These are phyloP conservation scores for Ramularia collo-cygni DNA, from an alignment of 2,329 filamentous ascomycete genomes.

Conservation along the genomic window DNA sequence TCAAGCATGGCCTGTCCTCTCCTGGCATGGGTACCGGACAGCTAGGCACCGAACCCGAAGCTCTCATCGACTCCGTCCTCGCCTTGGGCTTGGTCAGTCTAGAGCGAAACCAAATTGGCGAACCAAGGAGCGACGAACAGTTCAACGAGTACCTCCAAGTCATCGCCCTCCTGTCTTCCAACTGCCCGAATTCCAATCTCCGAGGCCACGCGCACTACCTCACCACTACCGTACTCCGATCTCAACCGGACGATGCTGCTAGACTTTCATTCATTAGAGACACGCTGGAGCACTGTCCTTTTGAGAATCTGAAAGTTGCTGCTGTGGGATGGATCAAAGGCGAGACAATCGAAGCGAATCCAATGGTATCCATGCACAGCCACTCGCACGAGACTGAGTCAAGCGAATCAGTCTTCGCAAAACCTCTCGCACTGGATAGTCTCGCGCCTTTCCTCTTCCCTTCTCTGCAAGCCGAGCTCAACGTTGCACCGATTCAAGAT, in stretches of 20 bases:
- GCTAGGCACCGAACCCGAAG: constrained; percentile 43
- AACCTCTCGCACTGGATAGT: constrained; percentile 40
- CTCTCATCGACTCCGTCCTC: constrained; percentile 49
- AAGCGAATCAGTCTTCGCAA: constrained; percentile 39
- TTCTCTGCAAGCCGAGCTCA: constrained; percentile 38
- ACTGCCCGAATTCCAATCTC: constrained; percentile 41
- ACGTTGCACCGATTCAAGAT: constrained; percentile 32
- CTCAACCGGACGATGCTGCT: constrained; percentile 45
- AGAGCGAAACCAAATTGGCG: constrained; percentile 38
- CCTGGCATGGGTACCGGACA: constrained; percentile 29
- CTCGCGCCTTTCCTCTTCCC: constrained; percentile 49
- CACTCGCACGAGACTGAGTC: constrained; percentile 12
- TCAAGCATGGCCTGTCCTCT: constrained; percentile 45
- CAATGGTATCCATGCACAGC: constrained; percentile 18
- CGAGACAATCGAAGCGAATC: constrained; percentile 47
- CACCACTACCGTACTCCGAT: constrained; percentile 44
- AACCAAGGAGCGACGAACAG: constrained; percentile 43
- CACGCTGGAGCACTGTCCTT: constrained; percentile 48
- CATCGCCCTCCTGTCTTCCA: constrained; percentile 43
- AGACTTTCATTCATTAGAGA: constrained; percentile 50
- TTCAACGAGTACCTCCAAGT: constrained; percentile 49
- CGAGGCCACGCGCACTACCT: constrained; percentile 45
- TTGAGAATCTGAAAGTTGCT: constrained; percentile 49
- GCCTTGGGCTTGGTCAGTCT: constrained; percentile 46
- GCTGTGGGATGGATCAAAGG: constrained; percentile 56